Evolutionary conservation across 495 filamentous ascomycete genomes (phyloP).

Genomic region (Entonaema liquescens): DNA sequence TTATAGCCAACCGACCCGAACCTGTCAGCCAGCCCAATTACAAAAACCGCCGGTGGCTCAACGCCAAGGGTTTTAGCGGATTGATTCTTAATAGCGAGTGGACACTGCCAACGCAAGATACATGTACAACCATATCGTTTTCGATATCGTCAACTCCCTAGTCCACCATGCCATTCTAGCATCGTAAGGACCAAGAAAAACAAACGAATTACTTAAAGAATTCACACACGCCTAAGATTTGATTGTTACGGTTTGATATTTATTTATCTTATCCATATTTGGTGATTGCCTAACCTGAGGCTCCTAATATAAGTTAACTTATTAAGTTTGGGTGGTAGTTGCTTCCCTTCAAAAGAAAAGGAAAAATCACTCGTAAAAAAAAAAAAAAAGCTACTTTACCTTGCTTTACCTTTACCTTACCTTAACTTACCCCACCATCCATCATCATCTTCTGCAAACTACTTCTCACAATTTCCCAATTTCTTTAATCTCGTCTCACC

Average conservation of each 20-base stretch:
- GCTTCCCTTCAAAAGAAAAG: not conserved
- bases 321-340: slow-evolving; percentile 2
- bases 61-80: slow-evolving; percentile 27
- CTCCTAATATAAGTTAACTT: not conserved
- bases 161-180: not conserved
- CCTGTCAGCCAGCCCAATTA: slow-evolving; percentile 18
- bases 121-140: not conserved
- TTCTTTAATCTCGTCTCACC: slow-evolving; percentile 3
- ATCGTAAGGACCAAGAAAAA: not conserved
- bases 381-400: not conserved
- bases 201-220: not conserved
- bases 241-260: not conserved
- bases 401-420: not conserved
- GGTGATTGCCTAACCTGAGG: not conserved
- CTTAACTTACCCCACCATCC: slow-evolving; percentile 25
- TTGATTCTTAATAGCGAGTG: slow-evolving; percentile 1
- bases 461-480: slow-evolving; percentile 24
- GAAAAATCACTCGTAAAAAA: slow-evolving; percentile 34
- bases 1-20: slow-evolving; percentile 5
- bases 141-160: slow-evolving; percentile 1
- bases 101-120: slow-evolving; percentile 3
- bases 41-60: slow-evolving; percentile 14
- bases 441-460: slow-evolving; percentile 19
- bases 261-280: not conserved
- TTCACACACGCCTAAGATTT: not conserved